These are phyloP conservation scores for Stemphylium lycopersici DNA, from an alignment of 2,329 filamentous ascomycete species.

Conservation along the genomic window DNA sequence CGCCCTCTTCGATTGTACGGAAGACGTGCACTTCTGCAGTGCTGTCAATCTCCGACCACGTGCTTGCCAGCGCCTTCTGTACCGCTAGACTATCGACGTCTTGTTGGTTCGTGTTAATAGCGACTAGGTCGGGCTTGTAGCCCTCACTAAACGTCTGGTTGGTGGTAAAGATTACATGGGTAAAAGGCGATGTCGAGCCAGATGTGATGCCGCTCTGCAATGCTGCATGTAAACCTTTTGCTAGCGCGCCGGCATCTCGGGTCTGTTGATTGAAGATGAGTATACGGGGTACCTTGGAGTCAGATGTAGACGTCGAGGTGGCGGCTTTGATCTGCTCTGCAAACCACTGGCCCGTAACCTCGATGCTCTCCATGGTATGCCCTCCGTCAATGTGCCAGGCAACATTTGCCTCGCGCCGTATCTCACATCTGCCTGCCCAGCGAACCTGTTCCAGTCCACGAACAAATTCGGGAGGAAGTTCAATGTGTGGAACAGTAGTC, in stretches of 20 bases:
- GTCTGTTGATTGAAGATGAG: conserved; percentile 95
- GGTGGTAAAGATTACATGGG: conserved; percentile 78
- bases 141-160: conserved; percentile 72
- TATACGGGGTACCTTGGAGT: conserved; percentile 54
- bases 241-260: conserved; percentile 71
- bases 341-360: conserved; percentile 79
- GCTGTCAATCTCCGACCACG: conserved; percentile 58
- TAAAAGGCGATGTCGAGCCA: conserved; percentile 60
- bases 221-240: conserved; percentile 66
- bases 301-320: conserved; percentile 36
- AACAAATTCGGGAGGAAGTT: conserved; percentile 66
- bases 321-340: conserved; percentile 51
- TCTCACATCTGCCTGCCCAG: conserved; percentile 80
- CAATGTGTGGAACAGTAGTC: conserved; percentile 36
- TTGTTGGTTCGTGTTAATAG: conserved; percentile 63
- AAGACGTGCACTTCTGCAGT: conserved; percentile 61
- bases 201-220: conserved; percentile 49
- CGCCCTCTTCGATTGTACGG: conserved; percentile 72
- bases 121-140: conserved; percentile 68
- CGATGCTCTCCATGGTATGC: conserved; percentile 84
- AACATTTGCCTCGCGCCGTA: conserved; percentile 59
- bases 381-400: conserved; percentile 87
- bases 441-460: conserved; percentile 70
- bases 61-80: conserved; percentile 68
- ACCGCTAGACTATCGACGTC: conserved; percentile 67